Percentiles rank a stretch among this genome's conserved stretches.
Conservation (phyloP, 352 stramenopile genomes). For the Globisporangium barbulae region DNA sequence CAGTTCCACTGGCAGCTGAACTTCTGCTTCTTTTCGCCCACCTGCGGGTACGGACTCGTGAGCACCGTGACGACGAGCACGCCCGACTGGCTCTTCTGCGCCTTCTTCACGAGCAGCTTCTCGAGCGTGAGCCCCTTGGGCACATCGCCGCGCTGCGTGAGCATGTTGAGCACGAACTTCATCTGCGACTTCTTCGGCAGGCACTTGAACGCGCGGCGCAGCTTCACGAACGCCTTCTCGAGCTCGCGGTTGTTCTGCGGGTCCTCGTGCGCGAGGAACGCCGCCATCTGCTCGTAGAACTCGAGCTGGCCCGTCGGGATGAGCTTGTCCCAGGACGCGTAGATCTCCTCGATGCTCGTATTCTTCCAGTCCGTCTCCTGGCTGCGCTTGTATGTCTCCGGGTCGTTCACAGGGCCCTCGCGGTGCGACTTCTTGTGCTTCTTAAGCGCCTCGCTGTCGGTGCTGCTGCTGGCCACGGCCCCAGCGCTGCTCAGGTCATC, state of each 20-base stretch:
- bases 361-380: constrained; percentile 78
- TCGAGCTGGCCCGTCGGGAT: constrained; percentile 60
- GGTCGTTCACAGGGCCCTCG: constrained; percentile 64
- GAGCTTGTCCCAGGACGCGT: constrained; percentile 81
- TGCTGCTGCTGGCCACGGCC: not conserved
- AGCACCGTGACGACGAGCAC: constrained; percentile 92
- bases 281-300: constrained; percentile 76
- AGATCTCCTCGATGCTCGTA: constrained; percentile 86
- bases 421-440: constrained; percentile 17
- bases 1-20: constrained; percentile 95
- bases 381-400: constrained; percentile 85
- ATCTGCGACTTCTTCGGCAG: constrained; percentile 91
- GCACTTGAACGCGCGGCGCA: constrained; percentile 87
- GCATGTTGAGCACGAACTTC: constrained; percentile 79
- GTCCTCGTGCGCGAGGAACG: constrained; percentile 72
- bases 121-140: constrained; percentile 55
- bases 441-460: not conserved
- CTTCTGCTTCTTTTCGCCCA: constrained; percentile 71
- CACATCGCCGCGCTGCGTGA: constrained; percentile 63
- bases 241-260: constrained; percentile 75
- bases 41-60: constrained; percentile 87
- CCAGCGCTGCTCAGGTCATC: constrained; percentile 6
- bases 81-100: constrained; percentile 86
- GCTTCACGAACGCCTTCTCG: constrained; percentile 80
- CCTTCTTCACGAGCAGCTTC: constrained; percentile 87